Evolutionary conservation across 805 yeast genomes (phyloP).

Genomic region (Candida jianshihensis): DNA sequence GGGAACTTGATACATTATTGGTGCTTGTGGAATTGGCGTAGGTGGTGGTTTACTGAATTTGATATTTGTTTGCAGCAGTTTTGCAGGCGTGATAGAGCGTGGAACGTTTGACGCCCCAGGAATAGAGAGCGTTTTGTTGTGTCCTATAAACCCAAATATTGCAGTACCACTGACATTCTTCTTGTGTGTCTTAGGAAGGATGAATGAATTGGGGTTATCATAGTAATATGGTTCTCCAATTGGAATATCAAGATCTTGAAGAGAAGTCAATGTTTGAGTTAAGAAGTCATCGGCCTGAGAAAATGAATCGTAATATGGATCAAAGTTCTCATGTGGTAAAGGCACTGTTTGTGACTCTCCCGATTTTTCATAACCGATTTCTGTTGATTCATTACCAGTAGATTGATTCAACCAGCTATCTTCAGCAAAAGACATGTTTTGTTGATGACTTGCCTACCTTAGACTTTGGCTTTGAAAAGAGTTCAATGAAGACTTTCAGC

Average conservation of each 20-base stretch:
- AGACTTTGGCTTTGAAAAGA: too few species aligned
- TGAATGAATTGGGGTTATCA: constrained; percentile 6
- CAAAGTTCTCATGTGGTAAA: constrained; percentile 4
- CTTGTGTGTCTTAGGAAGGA: constrained; percentile 30
- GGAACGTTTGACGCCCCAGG: constrained; percentile 32
- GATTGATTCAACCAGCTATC: not conserved
- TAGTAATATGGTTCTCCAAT: constrained; percentile 19
- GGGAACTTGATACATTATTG: constrained; percentile 13
- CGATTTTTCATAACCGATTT: not conserved
- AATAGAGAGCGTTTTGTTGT: constrained; percentile 55
- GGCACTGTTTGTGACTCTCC: not conserved
- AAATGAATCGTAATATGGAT: constrained; percentile 1
- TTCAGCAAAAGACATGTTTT: too few species aligned
- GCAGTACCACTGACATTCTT: constrained; percentile 74
- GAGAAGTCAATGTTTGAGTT: constrained; percentile 45
- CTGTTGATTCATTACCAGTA: not conserved
- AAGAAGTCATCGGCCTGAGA: constrained; percentile 39
- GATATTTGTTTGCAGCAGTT: constrained; percentile 9
- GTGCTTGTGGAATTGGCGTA: constrained; percentile 11
- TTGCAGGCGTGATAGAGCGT: constrained; percentile 14
- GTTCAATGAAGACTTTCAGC: too few species aligned
- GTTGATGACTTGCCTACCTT: too few species aligned
- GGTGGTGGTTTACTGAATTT: constrained; percentile 8
- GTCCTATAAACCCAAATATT: constrained; percentile 67
- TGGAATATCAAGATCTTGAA: constrained; percentile 63